phyloP scores from a whole-genome alignment of 345 rosid species.

The Rhodamnia rubescens region DNA sequence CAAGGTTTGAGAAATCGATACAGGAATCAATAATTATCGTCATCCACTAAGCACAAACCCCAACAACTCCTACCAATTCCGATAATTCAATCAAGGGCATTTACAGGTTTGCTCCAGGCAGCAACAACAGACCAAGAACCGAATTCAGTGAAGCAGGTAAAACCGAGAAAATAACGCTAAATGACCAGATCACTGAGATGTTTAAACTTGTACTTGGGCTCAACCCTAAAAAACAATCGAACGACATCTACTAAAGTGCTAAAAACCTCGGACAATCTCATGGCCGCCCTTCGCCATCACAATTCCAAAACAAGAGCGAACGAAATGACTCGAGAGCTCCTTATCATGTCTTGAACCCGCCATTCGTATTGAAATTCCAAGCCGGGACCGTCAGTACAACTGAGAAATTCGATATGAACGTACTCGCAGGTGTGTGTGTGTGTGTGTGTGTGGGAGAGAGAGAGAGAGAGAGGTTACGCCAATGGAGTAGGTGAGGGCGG shows the following conservation, averaged over 20 bases:
- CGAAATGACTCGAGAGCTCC: neutral
- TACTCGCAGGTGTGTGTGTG: neutral
- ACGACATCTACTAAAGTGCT: neutral
- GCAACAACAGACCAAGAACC: neutral
- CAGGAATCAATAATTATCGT: neutral
- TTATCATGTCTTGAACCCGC: neutral
- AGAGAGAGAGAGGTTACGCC: slow-evolving; percentile 41
- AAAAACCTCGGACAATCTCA: neutral
- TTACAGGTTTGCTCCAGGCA: neutral
- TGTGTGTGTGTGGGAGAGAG: neutral
- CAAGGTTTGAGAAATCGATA: neutral
- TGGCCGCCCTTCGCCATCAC: neutral
- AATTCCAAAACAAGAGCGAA: neutral
- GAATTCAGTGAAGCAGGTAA: neutral
- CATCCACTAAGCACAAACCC: neutral
- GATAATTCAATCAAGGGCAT: neutral
- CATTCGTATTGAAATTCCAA: neutral
- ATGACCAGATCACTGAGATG: neutral
- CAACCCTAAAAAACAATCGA: neutral
- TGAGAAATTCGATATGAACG: neutral
- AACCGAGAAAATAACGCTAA: neutral
- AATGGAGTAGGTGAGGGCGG: slow-evolving; percentile 86
- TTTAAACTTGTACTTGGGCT: neutral
- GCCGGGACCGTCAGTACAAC: neutral
- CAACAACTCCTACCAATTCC: neutral